Evolutionary conservation across 176 grass and related monocot genomes (phyloP).

Genomic region (Tuctoria greenei): DNA sequence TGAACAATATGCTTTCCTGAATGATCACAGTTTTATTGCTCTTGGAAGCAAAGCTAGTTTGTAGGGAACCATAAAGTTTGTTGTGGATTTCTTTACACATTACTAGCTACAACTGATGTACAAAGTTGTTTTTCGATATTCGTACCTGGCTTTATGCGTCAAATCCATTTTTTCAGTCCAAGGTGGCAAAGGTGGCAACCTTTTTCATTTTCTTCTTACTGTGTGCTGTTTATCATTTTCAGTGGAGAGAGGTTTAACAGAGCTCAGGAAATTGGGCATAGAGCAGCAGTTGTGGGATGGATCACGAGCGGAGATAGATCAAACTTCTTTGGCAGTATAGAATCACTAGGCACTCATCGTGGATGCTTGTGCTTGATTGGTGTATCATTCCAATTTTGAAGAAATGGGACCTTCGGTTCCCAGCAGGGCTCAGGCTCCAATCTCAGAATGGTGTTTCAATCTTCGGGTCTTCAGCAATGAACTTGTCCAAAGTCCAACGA

Average conservation of each 20-base stretch:
- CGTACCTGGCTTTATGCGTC: not conserved
- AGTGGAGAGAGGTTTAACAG: constrained; percentile 95
- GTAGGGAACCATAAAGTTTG: not conserved
- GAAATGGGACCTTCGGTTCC: constrained; percentile 29
- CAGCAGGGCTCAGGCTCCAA: constrained; percentile 11
- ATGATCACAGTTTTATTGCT: not conserved
- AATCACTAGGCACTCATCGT: constrained; percentile 43
- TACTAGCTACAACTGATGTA: not conserved
- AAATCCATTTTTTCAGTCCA: not conserved
- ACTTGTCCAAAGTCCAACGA: constrained; percentile 29
- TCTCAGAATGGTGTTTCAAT: not conserved
- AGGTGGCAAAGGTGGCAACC: constrained; percentile 3
- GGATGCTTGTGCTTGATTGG: not conserved
- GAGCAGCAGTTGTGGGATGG: constrained; percentile 91
- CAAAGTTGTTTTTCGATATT: not conserved
- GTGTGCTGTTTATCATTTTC: constrained; percentile 30
- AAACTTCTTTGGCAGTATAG: constrained; percentile 51
- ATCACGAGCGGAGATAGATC: constrained; percentile 72
- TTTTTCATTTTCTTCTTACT: constrained; percentile 6
- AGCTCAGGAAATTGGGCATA: constrained; percentile 79
- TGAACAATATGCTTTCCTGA: not conserved
- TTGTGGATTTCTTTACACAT: not conserved
- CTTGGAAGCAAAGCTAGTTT: not conserved
- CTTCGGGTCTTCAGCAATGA: constrained; percentile 21
- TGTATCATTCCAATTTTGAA: constrained; percentile 46